These are phyloP conservation scores for Sclerotinia spermophila DNA, from an alignment of 2,329 filamentous ascomycete species.

Conservation along the genomic window DNA sequence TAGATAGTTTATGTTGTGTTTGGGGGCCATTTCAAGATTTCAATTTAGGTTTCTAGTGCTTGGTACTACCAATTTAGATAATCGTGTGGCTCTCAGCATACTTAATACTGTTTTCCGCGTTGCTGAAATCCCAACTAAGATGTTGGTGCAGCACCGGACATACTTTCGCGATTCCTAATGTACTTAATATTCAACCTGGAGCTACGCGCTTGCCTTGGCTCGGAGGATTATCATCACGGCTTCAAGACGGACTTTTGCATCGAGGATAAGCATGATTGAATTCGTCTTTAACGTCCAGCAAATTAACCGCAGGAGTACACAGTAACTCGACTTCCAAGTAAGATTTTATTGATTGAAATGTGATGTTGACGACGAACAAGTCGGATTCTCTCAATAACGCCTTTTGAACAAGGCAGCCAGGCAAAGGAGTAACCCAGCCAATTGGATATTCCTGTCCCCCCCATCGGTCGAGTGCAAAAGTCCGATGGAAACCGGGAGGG, in stretches of 20 bases:
- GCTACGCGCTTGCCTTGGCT: neutral
- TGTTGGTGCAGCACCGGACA: slow-evolving; percentile 2
- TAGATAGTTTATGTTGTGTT: neutral
- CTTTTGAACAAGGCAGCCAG: neutral
- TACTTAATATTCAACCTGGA: neutral
- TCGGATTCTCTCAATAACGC: neutral
- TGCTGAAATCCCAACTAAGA: slow-evolving; percentile 4
- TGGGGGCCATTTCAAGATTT: neutral
- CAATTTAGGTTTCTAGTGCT: neutral
- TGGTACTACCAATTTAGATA: neutral
- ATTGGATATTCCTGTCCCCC: neutral
- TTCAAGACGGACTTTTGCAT: neutral
- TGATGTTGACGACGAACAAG: neutral
- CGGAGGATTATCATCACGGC: neutral
- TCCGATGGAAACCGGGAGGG: neutral
- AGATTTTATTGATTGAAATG: neutral
- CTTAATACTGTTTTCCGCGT: neutral
- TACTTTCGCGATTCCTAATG: slow-evolving; percentile 6
- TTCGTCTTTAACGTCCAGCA: neutral
- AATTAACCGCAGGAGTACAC: neutral
- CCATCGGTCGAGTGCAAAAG: neutral
- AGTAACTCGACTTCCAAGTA: neutral
- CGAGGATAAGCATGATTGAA: neutral
- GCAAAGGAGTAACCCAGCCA: neutral
- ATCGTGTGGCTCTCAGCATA: neutral